Evolutionary conservation across 257 asterid genomes (phyloP), one percentile per base, ranked within the genome.

Genomic region (Petunia axillaris): DNA sequence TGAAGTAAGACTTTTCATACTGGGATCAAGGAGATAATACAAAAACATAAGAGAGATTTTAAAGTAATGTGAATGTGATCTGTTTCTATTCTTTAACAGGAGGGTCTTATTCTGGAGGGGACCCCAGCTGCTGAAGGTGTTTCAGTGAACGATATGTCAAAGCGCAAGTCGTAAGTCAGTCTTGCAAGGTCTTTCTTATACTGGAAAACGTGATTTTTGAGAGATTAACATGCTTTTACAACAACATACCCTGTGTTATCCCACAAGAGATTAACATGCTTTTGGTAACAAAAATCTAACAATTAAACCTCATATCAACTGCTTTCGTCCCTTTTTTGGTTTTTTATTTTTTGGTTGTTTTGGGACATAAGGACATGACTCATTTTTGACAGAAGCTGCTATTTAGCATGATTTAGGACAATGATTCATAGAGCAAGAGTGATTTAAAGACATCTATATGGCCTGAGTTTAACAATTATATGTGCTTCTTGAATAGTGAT

Each of bases 101-200:
- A 96, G 84, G 99, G 99, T 79, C 92, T 90, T 83, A 89, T 96
- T 82, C 59, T 80, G 77, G 97, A 94, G 84, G 98, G 91, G 36
- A 88, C 92, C 83, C 91, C 97, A 71, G 98, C 99, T 79, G 97
- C 97, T n/a, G 93, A 77, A 84, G 99, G 97, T 36, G 98, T 94
- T 88, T 94, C 99, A 60, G 91, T 84, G 8, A 80, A 63, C 81
- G 98, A 96, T 80, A 88, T 96, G 92, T 63, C 97, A 54, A 96
- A 96, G 87, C 94, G 99, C 88, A 91, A 90, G 90, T 86, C 81
- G 99, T 96, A 87, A 82, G 95, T 78, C 66, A 82, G 95, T 78
- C 66, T 62, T 41, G 35, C 62, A 36, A 11, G 36, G 14, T 0
- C 3, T 57, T 37, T 78, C 81, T 64, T 64, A 11, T 35, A 73